Base-by-base conservation (phyloP, 1,284 basidiomycete genomes). In the Cryptococcus sp. region DNA sequence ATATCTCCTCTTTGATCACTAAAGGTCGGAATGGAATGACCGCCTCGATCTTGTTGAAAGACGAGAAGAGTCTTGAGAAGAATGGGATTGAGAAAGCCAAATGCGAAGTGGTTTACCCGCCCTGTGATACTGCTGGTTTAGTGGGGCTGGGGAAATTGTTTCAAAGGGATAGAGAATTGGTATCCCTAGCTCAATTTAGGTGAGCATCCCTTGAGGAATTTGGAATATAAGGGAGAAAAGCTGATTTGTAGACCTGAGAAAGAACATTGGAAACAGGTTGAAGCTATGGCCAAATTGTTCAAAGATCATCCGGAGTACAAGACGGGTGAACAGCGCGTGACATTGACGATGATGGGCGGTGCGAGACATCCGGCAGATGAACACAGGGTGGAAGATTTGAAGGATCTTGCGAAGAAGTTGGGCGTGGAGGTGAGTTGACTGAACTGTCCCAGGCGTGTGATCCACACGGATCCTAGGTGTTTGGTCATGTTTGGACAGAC, bases 181-280 rank as follows among this genome's bases (percentile, higher is more conserved):
- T 95, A 32, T 92, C 89, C 57, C 79, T 98, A 1, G 92, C 94
- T 1, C 95, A 98, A 72, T 97, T 96, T 75, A 78, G 91, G 89
- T 91, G 58, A 38, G 60, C 59, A 13, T 47, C 43, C 4, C 46
- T 50, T 43, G 14, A 31, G 10, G 43, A 3, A 2, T 11, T 10
- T 8, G 44, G 38, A 10, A 35, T 13, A 13, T 7, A 37, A 3
- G 42, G 35, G 42, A 34, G 46, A 38, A n/a, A 10, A 41, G 38
- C 38, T 43, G 23, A 36, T n/a, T 38, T 7, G 8, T 45, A 71
- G 71, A 48, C 95, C 96, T 0, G 95, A 99, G 76, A 99, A 99
- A 74, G 91, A 97, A 64, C 94, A 98, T 55, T 78, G 83, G 0
- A 83, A 84, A 6, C 96, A 98, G 71, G 76, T 98, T 5, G 78